phyloP scores from a whole-genome alignment of 352 stramenopile genomes.

The Thalassiosira ordinaria region DNA sequence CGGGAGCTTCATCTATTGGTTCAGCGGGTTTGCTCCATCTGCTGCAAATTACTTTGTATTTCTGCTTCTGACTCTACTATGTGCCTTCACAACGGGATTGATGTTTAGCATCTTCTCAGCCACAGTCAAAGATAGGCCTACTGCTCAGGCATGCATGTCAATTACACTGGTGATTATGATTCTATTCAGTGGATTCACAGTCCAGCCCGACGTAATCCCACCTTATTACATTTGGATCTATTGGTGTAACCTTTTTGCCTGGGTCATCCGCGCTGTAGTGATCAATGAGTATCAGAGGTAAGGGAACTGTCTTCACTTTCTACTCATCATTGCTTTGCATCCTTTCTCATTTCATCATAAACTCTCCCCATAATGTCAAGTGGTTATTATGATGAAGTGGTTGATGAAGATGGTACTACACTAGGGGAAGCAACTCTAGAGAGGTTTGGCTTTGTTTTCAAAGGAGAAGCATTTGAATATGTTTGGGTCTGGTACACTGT shows the following conservation, averaged over 20 bases:
- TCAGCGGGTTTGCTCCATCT: slow-evolving; percentile 63
- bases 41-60: slow-evolving; percentile 76
- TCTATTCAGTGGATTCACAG: slow-evolving; percentile 70
- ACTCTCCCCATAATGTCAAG: no score
- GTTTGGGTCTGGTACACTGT: slow-evolving; percentile 61
- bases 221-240: slow-evolving; percentile 23
- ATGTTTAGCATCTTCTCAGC: slow-evolving; percentile 73
- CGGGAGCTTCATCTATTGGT: slow-evolving; percentile 79
- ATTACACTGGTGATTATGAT: slow-evolving; percentile 60
- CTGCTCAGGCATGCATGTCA: slow-evolving; percentile 62
- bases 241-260: slow-evolving; percentile 73
- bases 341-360: no score
- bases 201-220: slow-evolving; percentile 62
- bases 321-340: no score
- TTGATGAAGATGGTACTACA: slow-evolving; percentile 42
- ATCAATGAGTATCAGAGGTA: slow-evolving; percentile 69
- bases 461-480: slow-evolving; percentile 55
- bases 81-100: slow-evolving; percentile 52
- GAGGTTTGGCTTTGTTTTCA: slow-evolving; percentile 63
- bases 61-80: slow-evolving; percentile 59
- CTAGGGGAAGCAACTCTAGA: slow-evolving; percentile 59
- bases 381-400: slow-evolving; percentile 53
- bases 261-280: slow-evolving; percentile 59
- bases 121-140: slow-evolving; percentile 58
- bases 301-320: no score